Base-by-base conservation (phyloP, 257 asterid genomes). In the Salvia splendens region DNA sequence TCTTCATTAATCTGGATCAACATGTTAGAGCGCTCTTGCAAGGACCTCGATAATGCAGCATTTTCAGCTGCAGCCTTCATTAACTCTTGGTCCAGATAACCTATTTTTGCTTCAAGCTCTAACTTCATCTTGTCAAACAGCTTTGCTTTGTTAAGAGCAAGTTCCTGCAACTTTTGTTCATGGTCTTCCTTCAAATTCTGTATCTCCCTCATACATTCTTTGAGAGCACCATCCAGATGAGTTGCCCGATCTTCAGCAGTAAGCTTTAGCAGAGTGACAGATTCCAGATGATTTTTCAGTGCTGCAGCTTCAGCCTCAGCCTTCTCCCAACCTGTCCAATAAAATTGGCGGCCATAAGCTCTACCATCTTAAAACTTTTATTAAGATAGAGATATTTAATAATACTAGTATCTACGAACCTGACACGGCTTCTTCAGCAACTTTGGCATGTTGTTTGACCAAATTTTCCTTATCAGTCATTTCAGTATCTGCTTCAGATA, bases 361-460 rank as follows among this genome's bases (percentile, higher is more conserved):
- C 56, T 48, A 57, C 48, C 66, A 49, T 73, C 32, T 48, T 17
- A 15, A 8, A 32, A 30, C 20, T 24, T 68, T 64, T 51, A 50
- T 12, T 14, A 17, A 36, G 55, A 68, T 50, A 50, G 46, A 28
- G 28, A 50, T n/a, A n/a, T 15, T 33, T 33, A 4, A 15, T 20
- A 63, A 24, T 11, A n/a, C n/a, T n/a, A 30, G 54, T 52, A 43
- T 52, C 12, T 66, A 4, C 53, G 70, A 72, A 92, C 99, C 99
- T 88, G 99, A 88, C 65, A 94, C 95, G 56, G 99, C 99, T 72
- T 94, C 97, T 83, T 94, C 97, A 72, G 99, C 99, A 73, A 94
- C 97, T 83, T 94, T 94, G 48, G 91, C 86, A 53, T 94, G 99
- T 54, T 94, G 99, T 71, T 94, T 94, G 75, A 91, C 99, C 72